Evolutionary conservation across 768 basidiomycete species (phyloP).

Genomic region (Phaeotremella skinneri): DNA sequence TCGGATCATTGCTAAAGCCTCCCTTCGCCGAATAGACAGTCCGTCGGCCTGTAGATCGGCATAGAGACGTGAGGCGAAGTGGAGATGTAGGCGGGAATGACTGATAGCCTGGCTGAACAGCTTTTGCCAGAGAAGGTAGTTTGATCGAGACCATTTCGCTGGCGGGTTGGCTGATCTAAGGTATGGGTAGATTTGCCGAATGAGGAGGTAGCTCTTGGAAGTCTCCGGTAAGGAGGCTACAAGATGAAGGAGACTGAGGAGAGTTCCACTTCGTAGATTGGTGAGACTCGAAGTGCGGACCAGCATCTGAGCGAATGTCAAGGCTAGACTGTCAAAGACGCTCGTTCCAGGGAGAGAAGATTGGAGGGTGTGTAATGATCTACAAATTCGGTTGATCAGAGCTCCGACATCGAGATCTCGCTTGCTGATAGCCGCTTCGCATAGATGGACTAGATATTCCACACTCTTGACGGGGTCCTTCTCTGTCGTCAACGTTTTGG

Average conservation of each 20-base stretch:
- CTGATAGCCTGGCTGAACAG: slow-evolving; percentile 23
- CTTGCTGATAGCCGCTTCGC: slow-evolving; percentile 19
- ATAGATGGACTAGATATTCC: slow-evolving; percentile 5
- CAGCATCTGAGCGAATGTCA: background rate
- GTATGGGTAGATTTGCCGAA: slow-evolving; percentile 22
- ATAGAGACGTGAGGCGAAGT: slow-evolving; percentile 40
- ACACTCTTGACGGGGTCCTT: background rate
- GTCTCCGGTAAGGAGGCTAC: slow-evolving; percentile 11
- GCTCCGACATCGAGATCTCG: slow-evolving; percentile 25
- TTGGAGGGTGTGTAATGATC: background rate
- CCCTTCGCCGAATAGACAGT: slow-evolving; percentile 3
- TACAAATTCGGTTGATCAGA: slow-evolving; percentile 6
- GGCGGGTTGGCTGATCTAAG: slow-evolving; percentile 14
- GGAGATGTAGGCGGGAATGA: slow-evolving; percentile 15
- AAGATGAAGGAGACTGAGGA: slow-evolving; percentile 5
- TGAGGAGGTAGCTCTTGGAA: slow-evolving; percentile 20
- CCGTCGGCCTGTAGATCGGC: slow-evolving; percentile 34
- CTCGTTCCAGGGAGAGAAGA: too few relatives aligned
- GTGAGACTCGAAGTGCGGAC: background rate
- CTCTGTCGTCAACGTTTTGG: background rate
- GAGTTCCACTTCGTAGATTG: background rate
- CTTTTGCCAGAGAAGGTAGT: slow-evolving; percentile 14
- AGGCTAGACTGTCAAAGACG: too few relatives aligned
- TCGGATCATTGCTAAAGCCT: slow-evolving; percentile 28
- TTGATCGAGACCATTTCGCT: slow-evolving; percentile 20